Evolutionary conservation across 257 asterid genomes (phyloP), one percentile per base, ranked within the genome.

Genomic region (Thymus quinquecostatus): DNA sequence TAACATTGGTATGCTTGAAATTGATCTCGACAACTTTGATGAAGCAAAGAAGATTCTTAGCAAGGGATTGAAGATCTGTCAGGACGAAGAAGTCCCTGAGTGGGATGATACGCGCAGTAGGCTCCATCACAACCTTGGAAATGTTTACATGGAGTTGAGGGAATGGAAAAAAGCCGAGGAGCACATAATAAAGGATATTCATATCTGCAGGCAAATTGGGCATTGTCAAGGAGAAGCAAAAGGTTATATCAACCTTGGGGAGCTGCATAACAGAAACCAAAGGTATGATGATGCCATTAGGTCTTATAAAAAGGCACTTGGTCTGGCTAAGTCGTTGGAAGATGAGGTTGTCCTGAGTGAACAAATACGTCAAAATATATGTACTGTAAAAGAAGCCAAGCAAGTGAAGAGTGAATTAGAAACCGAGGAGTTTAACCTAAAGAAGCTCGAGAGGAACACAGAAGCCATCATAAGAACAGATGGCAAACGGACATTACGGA

Each of bases 81-180:
- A 92, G 50, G 96, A 86, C 81, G 99, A 95, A 81, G 99, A 95
- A 80, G 83, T 95, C 64, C n/a, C 14, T 13, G 93, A 81, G 78
- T 66, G 82, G 73, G 92, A 85, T 79, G 98, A 82, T 75, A 78
- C 88, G 1, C 99, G 99, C 56, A 86, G 93, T 76, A 92, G 98
- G 91, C 98, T 92, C 75, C 97, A 92, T 72, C 96, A 95, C 83
- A 92, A 92, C 80, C 98, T 95, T 66, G 99, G 99, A 63, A 87
- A 75, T 74, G 92, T 92, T 71, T 89, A 86, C 80, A 67, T 84
- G 74, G 93, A 86, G 79, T 79, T 92, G 65, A 89, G 97, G 87
- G 78, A 77, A 68, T 92, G 98, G 99, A 81, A 77, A 45, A 79
- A 75, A 48, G 99, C 98, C 54, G 69, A 60, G 32, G 82, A 84